Evolutionary conservation across 169 alveolate genomes (phyloP).

Genomic region (Plasmodium gallinaceum): DNA sequence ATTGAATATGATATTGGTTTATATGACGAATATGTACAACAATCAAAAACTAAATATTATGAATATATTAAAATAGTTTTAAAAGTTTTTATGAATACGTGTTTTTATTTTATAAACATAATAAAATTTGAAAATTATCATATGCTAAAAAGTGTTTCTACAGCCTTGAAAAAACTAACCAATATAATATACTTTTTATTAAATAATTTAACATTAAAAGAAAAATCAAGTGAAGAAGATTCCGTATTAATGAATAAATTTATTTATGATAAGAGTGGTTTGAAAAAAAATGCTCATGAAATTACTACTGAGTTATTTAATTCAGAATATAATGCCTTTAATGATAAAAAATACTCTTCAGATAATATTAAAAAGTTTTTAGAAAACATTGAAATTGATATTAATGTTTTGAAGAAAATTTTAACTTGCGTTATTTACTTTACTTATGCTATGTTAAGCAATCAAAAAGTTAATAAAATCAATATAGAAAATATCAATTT

Average conservation of each 20-base stretch:
- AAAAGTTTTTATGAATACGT: constrained; percentile 67
- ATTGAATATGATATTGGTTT: constrained; percentile 70
- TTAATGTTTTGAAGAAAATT: constrained; percentile 48
- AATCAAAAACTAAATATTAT: constrained; percentile 60
- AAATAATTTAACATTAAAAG: constrained; percentile 35
- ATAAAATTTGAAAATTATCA: constrained; percentile 40
- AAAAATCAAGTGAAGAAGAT: constrained; percentile 19
- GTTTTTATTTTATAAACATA: constrained; percentile 50
- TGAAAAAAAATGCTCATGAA: constrained; percentile 29
- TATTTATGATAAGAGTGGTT: constrained; percentile 4
- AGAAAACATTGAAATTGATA: constrained; percentile 66
- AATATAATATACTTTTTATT: constrained; percentile 43
- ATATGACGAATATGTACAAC: constrained; percentile 63
- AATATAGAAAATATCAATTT: constrained; percentile 55
- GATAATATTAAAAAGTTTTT: constrained; percentile 39
- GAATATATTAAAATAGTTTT: constrained; percentile 51
- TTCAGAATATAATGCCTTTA: constrained; percentile 24
- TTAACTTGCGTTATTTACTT: constrained; percentile 62
- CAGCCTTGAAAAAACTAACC: constrained; percentile 58
- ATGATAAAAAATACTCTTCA: constrained; percentile 5
- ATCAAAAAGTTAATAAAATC: constrained; percentile 52
- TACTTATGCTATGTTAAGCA: constrained; percentile 66
- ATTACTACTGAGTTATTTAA: constrained; percentile 46
- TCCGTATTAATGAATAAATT: background rate
- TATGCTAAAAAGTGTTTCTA: constrained; percentile 71